Percentiles rank a stretch among this genome's conserved stretches.
Evolutionary conservation across 2,329 filamentous ascomycete species (phyloP).

Genomic region (Ilyonectria destructans): DNA sequence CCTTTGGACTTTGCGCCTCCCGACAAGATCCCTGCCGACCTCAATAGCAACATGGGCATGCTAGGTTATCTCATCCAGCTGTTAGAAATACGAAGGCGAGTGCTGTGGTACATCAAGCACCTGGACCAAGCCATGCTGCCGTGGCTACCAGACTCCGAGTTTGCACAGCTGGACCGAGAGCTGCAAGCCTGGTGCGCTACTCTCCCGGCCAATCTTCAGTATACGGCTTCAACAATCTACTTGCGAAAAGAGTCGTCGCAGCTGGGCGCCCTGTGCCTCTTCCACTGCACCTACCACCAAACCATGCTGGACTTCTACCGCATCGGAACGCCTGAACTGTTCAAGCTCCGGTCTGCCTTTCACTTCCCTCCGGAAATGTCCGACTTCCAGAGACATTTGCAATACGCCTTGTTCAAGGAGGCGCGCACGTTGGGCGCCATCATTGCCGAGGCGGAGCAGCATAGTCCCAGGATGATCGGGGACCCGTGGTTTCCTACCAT

Average conservation of each 20-base stretch:
- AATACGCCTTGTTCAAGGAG: not conserved
- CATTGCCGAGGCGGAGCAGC: constrained; percentile 34
- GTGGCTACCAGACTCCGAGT: constrained; percentile 37
- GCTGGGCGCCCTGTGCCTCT: constrained; percentile 35
- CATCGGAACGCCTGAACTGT: constrained; percentile 34
- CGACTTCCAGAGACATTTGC: constrained; percentile 8
- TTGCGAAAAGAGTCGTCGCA: constrained; percentile 34
- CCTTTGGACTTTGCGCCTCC: constrained; percentile 25
- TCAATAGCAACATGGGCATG: constrained; percentile 36
- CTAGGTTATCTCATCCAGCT: constrained; percentile 34
- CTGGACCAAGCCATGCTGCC: constrained; percentile 31
- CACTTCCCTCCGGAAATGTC: constrained; percentile 31
- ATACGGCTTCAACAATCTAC: constrained; percentile 30
- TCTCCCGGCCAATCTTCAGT: constrained; percentile 33
- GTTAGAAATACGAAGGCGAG: constrained; percentile 32
- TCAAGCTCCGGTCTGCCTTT: constrained; percentile 35
- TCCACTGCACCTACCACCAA: constrained; percentile 37
- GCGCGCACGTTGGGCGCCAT: constrained; percentile 32
- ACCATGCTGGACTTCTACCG: constrained; percentile 39
- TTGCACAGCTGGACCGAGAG: constrained; percentile 22
- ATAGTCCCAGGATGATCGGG: constrained; percentile 29
- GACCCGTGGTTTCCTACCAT: constrained; percentile 39
- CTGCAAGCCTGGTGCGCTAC: constrained; percentile 25
- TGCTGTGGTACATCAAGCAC: constrained; percentile 37
- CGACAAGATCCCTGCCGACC: constrained; percentile 18